phyloP scores from a whole-genome alignment of 208 protist genomes.

The Trypanosoma scelopori region DNA sequence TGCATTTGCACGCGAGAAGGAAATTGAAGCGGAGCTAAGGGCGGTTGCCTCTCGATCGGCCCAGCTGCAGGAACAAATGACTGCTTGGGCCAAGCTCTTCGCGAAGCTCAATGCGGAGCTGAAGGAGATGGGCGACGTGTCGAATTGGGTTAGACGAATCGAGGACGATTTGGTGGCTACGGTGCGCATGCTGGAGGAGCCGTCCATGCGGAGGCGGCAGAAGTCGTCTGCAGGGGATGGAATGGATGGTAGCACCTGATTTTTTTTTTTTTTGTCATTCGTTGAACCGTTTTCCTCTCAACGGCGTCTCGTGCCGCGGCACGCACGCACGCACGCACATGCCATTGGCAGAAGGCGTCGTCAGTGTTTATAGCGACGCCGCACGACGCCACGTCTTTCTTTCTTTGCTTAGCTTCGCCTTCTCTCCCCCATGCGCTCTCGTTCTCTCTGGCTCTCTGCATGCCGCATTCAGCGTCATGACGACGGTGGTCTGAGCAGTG shows the following conservation, averaged over 20 bases:
- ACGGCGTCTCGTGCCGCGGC: no score
- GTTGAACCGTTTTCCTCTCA: background rate
- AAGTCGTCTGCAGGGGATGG: conserved; percentile 8
- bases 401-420: no score
- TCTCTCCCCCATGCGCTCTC: no score
- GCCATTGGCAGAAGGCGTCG: no score
- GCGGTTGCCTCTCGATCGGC: conserved; percentile 6
- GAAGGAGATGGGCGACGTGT: conserved; percentile 27
- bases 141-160: conserved; percentile 21
- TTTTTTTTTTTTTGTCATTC: no score
- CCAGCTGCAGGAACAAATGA: conserved; percentile 18
- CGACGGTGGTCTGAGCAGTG: no score
- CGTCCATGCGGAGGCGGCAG: conserved; percentile 15
- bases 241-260: background rate
- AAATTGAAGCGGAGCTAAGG: conserved; percentile 23
- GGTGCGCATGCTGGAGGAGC: conserved; percentile 14
- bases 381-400: no score
- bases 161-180: conserved; percentile 22
- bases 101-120: conserved; percentile 19
- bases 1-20: conserved; percentile 16
- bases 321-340: background rate
- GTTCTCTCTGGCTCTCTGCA: no score
- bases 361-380: no score
- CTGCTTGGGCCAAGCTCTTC: conserved; percentile 17
- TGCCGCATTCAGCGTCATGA: no score